Percentiles rank a stretch among this genome's conserved stretches.
These are phyloP conservation scores for Heteromeles arbutifolia DNA, from an alignment of 306 rosid species.

Conservation along the genomic window DNA sequence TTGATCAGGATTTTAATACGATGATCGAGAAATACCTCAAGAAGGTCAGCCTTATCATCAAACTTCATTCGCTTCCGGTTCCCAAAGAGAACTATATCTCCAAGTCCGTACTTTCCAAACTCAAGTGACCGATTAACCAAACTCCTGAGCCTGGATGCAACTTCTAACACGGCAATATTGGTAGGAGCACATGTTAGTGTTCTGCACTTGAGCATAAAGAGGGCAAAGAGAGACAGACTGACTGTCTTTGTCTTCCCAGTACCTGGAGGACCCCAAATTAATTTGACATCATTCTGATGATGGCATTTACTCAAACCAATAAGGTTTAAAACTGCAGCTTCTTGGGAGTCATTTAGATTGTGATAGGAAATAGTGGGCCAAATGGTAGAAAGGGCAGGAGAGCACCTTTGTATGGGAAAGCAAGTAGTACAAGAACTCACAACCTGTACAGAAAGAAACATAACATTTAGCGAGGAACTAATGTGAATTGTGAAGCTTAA, in stretches of 20 bases:
- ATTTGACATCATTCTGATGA: conserved; percentile 11
- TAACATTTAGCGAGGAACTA: not conserved
- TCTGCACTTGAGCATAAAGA: conserved; percentile 7
- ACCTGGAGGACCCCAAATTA: conserved; percentile 48
- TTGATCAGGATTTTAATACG: not conserved
- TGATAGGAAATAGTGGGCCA: conserved; percentile 13
- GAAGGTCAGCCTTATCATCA: conserved; percentile 12
- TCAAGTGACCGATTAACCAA: not conserved
- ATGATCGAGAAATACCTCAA: conserved; percentile 23
- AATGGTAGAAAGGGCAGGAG: not conserved
- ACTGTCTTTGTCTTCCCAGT: conserved; percentile 20
- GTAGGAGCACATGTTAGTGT: conserved; percentile 36
- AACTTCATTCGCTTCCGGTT: conserved; percentile 21
- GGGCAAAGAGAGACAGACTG: conserved; percentile 22
- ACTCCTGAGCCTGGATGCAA: conserved; percentile 23
- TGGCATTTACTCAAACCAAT: not conserved
- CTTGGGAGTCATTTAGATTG: conserved; percentile 11
- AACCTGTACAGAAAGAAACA: conserved; percentile 23
- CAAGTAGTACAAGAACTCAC: conserved; percentile 20
- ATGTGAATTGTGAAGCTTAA: not conserved
- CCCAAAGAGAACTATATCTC: conserved; percentile 32
- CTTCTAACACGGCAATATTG: conserved; percentile 14
- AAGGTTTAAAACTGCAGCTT: conserved; percentile 17
- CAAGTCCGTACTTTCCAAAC: conserved; percentile 16
- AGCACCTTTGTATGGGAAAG: not conserved